Base-by-base conservation (phyloP, 768 basidiomycete species). In the Lactifluus subvellereus region DNA sequence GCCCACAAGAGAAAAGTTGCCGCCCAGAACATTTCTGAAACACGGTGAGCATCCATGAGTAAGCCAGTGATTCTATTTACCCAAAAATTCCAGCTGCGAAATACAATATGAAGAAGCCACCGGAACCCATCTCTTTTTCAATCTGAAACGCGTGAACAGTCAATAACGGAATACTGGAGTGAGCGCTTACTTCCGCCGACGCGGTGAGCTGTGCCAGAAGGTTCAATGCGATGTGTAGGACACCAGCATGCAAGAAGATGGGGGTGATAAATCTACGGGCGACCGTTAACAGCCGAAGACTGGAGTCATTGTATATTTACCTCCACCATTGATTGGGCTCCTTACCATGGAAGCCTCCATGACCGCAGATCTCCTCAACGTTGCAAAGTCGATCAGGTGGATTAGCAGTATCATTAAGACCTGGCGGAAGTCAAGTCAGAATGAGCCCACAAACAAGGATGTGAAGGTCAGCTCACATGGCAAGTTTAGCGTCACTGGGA, bases 181-280 rank as follows among this genome's bases (percentile, higher is more conserved):
- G 35, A 22, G 9, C 6, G 18, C 53, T 68, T 70, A 89, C 91
- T 74, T 90, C 86, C 40, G 87, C 89, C 7, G 87, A 88, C n/a
- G 89, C 76, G 0, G 82, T 84, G 60, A 89, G 72, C 69, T 96
- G 95, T 14, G 88, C 94, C 33, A 95, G 72, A 86, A 98, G 89
- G 71, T 99, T 99, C 64, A 99, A 71, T 4, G 88, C 67, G 40
- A 96, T 79, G 72, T 99, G 96, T n/a, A 99, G 79, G 61, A 99
- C 79, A n/a, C 96, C 96, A 11, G 93, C 97, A 68, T 98, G 96
- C 6, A 98, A 75, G 71, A 98, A 97, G 55, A 96, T 89, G 9
- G 94, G 68, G 5, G 68, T 67, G 30, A 67, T 69, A 11, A 69
- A 67, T 66, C 91, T 89, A 67, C 52, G 49, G 32, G 62, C 59